phyloP scores from a whole-genome alignment of 768 basidiomycete genomes.

The Austroboletus eburneus region DNA sequence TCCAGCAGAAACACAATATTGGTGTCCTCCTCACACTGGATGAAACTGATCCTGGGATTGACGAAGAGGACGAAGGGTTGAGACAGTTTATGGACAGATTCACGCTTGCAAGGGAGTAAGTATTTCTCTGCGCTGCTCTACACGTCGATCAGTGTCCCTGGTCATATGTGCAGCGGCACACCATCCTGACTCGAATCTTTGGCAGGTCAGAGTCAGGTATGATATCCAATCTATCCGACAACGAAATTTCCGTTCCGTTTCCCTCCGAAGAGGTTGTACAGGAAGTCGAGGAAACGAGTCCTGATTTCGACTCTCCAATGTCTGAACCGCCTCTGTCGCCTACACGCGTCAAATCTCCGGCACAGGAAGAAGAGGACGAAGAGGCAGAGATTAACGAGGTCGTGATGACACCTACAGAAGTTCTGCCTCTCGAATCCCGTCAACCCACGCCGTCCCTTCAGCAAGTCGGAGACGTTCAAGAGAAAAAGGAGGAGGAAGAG shows the following conservation, averaged over 20 bases:
- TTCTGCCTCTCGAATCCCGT: slow-evolving; percentile 12
- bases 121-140: slow-evolving; percentile 7
- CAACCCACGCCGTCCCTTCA: slow-evolving; percentile 16
- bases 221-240: slow-evolving; percentile 35
- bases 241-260: slow-evolving; percentile 26
- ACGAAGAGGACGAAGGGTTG: slow-evolving; percentile 38
- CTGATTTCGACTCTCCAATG: slow-evolving; percentile 30
- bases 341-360: slow-evolving; percentile 19
- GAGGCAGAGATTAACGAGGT: slow-evolving; percentile 20
- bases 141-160: neutral
- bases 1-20: slow-evolving; percentile 47
- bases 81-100: slow-evolving; percentile 52
- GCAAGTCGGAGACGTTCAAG: slow-evolving; percentile 6
- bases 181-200: slow-evolving; percentile 6
- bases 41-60: slow-evolving; percentile 30
- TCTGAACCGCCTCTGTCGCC: slow-evolving; percentile 32
- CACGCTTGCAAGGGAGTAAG: slow-evolving; percentile 51
- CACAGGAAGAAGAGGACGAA: slow-evolving; percentile 22
- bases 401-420: slow-evolving; percentile 7
- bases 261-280: slow-evolving; percentile 9
- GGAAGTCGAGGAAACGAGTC: slow-evolving; percentile 8
- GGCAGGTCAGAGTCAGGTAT: slow-evolving; percentile 39
- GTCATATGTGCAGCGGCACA: slow-evolving; percentile 4
- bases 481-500: slow-evolving; percentile 14
- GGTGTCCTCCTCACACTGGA: slow-evolving; percentile 37